Conservation (phyloP, 2,329 filamentous ascomycete species). For the Colletotrichum simmondsii region DNA sequence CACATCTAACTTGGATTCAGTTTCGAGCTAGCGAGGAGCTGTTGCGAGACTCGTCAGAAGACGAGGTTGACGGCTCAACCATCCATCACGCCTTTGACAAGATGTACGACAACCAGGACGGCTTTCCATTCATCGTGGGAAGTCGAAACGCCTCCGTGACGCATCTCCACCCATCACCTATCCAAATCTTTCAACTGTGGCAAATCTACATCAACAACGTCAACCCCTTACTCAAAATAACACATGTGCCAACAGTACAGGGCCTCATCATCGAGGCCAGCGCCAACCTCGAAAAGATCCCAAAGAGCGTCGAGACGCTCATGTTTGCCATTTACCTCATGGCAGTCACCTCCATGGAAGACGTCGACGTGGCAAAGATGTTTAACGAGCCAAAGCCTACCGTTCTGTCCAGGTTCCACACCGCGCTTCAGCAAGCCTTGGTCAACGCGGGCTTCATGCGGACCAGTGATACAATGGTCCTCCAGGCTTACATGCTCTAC, state of each 20-base stretch:
- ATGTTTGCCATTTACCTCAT: conserved; percentile 75
- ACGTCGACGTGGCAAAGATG: conserved; percentile 60
- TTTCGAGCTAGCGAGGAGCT: conserved; percentile 62
- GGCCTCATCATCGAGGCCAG: conserved; percentile 72
- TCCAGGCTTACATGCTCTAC: conserved; percentile 77
- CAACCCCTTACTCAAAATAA: conserved; percentile 75
- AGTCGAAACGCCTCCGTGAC: conserved; percentile 55
- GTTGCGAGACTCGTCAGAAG: conserved; percentile 65
- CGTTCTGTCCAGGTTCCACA: conserved; percentile 64
- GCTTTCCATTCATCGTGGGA: conserved; percentile 68
- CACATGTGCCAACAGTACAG: conserved; percentile 74
- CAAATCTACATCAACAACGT: conserved; percentile 77
- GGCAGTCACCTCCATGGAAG: conserved; percentile 67
- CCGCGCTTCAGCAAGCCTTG: conserved; percentile 72
- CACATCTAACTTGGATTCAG: conserved; percentile 43
- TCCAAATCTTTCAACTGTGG: conserved; percentile 74
- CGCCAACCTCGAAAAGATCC: conserved; percentile 63
- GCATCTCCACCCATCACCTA: conserved; percentile 61
- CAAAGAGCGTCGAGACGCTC: conserved; percentile 70
- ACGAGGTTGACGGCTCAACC: conserved; percentile 64
- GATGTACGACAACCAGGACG: conserved; percentile 66
- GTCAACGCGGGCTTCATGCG: conserved; percentile 75
- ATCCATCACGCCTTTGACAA: conserved; percentile 69
- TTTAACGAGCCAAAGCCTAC: conserved; percentile 64
- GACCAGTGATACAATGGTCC: conserved; percentile 70